Base-by-base conservation (phyloP, 495 filamentous ascomycete genomes). In the Penicillium chermesinum region DNA sequence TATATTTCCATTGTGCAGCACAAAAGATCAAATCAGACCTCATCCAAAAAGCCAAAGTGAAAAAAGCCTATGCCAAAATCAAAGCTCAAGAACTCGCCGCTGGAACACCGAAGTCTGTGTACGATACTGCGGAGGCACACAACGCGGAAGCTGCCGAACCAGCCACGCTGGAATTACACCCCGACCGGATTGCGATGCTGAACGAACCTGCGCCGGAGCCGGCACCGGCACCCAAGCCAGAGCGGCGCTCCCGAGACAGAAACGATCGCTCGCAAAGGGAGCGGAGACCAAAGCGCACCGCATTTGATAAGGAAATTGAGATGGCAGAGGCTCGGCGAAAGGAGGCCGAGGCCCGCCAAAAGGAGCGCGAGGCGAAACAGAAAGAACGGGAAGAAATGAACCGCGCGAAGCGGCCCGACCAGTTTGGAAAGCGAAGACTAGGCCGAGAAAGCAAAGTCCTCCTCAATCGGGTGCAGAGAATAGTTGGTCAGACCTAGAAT, bases 1-100 rank as follows among this genome's bases (percentile, higher is more conserved):
- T 38, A 44, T 30, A 44, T 30, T 20, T 37, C 51, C 40, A 49
- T 53, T 44, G 27, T 18, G 41, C 25, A 96, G 91, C 86, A 39
- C 81, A 89, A 71, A 96, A 94, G 67, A 93, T 96, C 58, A 97
- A 97, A 65, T 75, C 83, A 46, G 80, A 87, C 52, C 73, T 98
- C 40, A 96, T 98, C 63, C 80, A 88, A 62, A 94, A 91, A 66
- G 91, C 91, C 55, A 95, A 96, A 67, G 76, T 95, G 39, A 95
- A 90, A 67, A 96, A 95, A 67, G 76, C 87, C 36, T 96, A 95
- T 64, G 86, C 83, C 55, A 98, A 96, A 66, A 70, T 95, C 47
- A 88, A 90, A 63, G 81, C 80, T 35, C 72, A 76, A 46, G 78
- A 81, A 63, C 59, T 66, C 25, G 63, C 61, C 10, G 50, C 57